phyloP scores from a whole-genome alignment of 805 yeast species.

The Zygoascus biomembranicola region DNA sequence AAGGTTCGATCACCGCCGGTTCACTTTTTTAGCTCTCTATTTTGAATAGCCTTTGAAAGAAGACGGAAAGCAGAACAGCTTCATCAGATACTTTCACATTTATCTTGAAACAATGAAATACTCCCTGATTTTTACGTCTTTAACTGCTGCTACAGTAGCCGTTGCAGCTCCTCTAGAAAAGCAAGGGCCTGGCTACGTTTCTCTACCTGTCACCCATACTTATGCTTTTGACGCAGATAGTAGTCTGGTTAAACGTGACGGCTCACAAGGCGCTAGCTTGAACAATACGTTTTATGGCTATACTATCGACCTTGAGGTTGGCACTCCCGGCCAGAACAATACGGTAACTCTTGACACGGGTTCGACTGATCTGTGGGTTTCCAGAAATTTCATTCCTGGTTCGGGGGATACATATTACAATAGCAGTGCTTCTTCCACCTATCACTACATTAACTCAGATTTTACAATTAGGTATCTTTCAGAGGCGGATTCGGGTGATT shows the following conservation, averaged over 20 bases:
- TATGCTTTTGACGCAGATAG: background rate
- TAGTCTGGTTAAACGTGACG: background rate
- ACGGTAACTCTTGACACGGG: constrained; percentile 41
- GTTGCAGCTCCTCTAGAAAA: background rate
- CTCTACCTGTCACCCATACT: background rate
- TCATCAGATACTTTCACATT: no score
- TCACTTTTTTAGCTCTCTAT: background rate
- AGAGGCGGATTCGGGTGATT: constrained; percentile 36
- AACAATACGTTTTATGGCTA: constrained; percentile 10
- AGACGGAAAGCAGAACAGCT: no score
- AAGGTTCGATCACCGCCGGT: background rate
- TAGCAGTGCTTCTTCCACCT: constrained; percentile 16
- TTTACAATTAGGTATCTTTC: constrained; percentile 29
- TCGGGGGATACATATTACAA: background rate
- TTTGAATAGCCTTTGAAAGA: no score
- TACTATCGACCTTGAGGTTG: constrained; percentile 24
- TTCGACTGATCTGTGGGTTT: constrained; percentile 42
- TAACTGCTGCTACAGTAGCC: background rate
- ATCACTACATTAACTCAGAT: constrained; percentile 14
- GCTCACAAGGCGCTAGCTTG: background rate
- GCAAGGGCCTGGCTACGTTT: background rate
- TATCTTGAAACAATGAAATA: background rate
- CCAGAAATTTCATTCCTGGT: constrained; percentile 23
- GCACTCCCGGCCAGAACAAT: constrained; percentile 36
- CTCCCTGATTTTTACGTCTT: background rate